A percentile compares a stretch with the other conserved stretches of the same genome.
Evolutionary conservation across 257 asterid genomes (phyloP).

Genomic region (Ilex aquifolium): DNA sequence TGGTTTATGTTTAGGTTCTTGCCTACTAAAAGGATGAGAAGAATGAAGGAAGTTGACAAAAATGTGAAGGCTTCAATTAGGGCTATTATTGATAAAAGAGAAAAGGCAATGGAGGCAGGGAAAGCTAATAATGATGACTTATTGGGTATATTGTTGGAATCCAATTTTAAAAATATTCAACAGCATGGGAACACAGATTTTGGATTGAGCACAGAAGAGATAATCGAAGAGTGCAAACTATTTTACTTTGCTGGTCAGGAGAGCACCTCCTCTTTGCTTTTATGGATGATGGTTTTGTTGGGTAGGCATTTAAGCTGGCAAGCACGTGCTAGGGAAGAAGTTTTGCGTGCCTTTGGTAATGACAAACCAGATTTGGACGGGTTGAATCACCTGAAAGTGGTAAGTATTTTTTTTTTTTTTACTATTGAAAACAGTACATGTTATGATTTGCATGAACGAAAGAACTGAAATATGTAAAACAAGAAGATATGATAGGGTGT

Average conservation of each 20-base stretch:
- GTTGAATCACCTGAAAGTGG: slow-evolving; percentile 30
- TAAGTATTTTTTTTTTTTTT: slow-evolving; percentile 16
- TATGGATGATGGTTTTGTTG: slow-evolving; percentile 49
- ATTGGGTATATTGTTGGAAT: slow-evolving; percentile 29
- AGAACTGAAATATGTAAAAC: no score
- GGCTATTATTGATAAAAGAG: slow-evolving; percentile 29
- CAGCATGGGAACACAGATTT: slow-evolving; percentile 18
- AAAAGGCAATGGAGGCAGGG: slow-evolving; percentile 31
- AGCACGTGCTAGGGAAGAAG: slow-evolving; percentile 35
- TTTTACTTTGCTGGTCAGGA: slow-evolving; percentile 54
- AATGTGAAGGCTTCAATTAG: slow-evolving; percentile 32
- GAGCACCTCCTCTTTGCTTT: slow-evolving; percentile 42
- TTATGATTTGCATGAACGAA: not conserved
- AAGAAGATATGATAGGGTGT: no score
- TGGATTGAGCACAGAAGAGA: slow-evolving; percentile 27
- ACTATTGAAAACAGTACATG: no score
- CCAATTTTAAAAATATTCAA: slow-evolving; percentile 26
- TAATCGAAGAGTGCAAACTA: slow-evolving; percentile 44
- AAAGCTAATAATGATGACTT: slow-evolving; percentile 29
- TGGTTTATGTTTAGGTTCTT: slow-evolving; percentile 32
- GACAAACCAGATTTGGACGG: slow-evolving; percentile 18
- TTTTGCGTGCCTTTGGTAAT: slow-evolving; percentile 20
- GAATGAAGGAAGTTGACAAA: slow-evolving; percentile 31
- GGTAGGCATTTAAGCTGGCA: slow-evolving; percentile 44
- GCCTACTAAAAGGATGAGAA: slow-evolving; percentile 39